A percentile compares a stretch with the other conserved stretches of the same genome.
Evolutionary conservation across 1,284 basidiomycete species (phyloP).

Genomic region (Pterula multifida): DNA sequence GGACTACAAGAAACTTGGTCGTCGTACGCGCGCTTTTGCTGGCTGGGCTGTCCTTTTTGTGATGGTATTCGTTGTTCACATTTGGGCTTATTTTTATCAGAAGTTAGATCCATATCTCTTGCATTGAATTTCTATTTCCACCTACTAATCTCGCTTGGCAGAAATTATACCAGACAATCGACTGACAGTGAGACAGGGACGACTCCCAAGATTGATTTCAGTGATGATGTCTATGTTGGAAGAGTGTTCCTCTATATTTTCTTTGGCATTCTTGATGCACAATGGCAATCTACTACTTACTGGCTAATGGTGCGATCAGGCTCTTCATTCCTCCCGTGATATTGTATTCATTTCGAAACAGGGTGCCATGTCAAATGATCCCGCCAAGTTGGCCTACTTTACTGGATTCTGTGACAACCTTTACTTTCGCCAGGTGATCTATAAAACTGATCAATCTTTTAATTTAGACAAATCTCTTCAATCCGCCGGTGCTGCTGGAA

Average conservation of each 20-base stretch:
- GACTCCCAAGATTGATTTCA: constrained; percentile 38
- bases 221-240: constrained; percentile 36
- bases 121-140: neutral
- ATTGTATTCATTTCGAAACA: constrained; percentile 17
- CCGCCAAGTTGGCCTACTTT: constrained; percentile 20
- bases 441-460: neutral
- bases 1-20: constrained; percentile 37
- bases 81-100: constrained; percentile 62
- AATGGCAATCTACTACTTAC: constrained; percentile 40
- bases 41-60: constrained; percentile 47
- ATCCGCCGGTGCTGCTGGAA: constrained; percentile 40
- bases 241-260: constrained; percentile 44
- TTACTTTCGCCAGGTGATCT: neutral
- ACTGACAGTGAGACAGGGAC: constrained; percentile 20
- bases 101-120: constrained; percentile 25
- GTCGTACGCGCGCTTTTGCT: constrained; percentile 50
- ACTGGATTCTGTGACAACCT: constrained; percentile 28
- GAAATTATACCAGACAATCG: constrained; percentile 47
- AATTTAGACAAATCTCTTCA: constrained; percentile 40
- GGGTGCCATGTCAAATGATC: constrained; percentile 22
- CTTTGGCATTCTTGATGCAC: constrained; percentile 25
- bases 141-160: constrained; percentile 13
- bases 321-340: neutral
- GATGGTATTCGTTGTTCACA: constrained; percentile 54
- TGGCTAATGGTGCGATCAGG: constrained; percentile 18